Conservation (phyloP, 2,329 filamentous ascomycete genomes). For the Epichloe sylvatica region DNA sequence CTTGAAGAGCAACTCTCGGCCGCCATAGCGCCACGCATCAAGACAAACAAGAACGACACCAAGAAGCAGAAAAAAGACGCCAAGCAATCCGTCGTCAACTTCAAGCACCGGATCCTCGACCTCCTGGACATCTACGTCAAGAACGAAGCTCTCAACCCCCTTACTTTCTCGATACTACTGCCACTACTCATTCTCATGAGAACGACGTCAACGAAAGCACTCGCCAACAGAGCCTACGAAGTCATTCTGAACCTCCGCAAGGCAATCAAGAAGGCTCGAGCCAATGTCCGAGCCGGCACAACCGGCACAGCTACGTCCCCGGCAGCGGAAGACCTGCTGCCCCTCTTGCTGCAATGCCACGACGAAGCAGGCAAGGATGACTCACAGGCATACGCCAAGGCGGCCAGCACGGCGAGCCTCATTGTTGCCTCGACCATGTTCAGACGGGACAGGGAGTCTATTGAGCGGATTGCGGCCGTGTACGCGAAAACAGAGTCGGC, state of each 20-base stretch:
- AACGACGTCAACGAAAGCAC: slow-evolving; percentile 60
- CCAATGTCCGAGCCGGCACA: slow-evolving; percentile 10
- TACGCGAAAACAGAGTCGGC: slow-evolving; percentile 46
- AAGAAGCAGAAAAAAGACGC: slow-evolving; percentile 81
- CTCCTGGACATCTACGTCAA: slow-evolving; percentile 75
- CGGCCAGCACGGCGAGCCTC: slow-evolving; percentile 60
- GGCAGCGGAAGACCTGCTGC: slow-evolving; percentile 31
- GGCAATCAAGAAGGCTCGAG: slow-evolving; percentile 43
- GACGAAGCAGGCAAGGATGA: slow-evolving; percentile 47
- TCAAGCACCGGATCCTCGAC: slow-evolving; percentile 89
- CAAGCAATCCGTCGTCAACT: slow-evolving; percentile 77
- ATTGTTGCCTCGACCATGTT: slow-evolving; percentile 51
- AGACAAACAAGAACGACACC: slow-evolving; percentile 41
- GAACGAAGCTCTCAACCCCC: slow-evolving; percentile 52
- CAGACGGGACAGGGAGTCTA: slow-evolving; percentile 34
- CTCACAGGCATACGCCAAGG: slow-evolving; percentile 57
- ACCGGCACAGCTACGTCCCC: neutral
- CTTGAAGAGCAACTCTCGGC: slow-evolving; percentile 71
- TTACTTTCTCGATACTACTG: slow-evolving; percentile 56
- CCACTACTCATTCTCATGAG: slow-evolving; percentile 66
- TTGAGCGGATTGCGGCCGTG: slow-evolving; percentile 44
- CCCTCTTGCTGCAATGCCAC: slow-evolving; percentile 54
- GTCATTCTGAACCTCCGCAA: slow-evolving; percentile 61
- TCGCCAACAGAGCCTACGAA: slow-evolving; percentile 58
- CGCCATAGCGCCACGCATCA: slow-evolving; percentile 68